A percentile compares a stretch with the other conserved stretches of the same genome.
phyloP scores from a whole-genome alignment of 805 yeast species.

The Yamadazyma scolyti region DNA sequence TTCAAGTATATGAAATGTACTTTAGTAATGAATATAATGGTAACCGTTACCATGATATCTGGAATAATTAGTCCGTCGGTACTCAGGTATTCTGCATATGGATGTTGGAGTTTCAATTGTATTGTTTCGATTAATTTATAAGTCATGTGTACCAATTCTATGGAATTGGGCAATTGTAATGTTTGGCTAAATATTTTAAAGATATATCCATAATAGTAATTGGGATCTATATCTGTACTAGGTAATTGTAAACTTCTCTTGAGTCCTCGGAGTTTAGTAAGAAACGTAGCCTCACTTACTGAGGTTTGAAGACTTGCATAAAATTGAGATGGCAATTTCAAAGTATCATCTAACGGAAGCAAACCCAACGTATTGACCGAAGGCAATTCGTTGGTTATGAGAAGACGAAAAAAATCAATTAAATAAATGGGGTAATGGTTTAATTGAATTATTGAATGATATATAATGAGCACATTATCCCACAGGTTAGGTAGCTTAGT shows the following conservation, averaged over 20 bases:
- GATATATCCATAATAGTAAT: slow-evolving; percentile 33
- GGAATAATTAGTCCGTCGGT: slow-evolving; percentile 27
- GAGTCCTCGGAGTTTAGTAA: slow-evolving; percentile 1
- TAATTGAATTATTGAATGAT: slow-evolving; percentile 47
- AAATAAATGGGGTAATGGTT: slow-evolving; percentile 47
- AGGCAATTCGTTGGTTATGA: slow-evolving; percentile 46
- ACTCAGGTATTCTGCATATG: slow-evolving; percentile 1
- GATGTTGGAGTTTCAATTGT: slow-evolving; percentile 5
- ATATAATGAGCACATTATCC: slow-evolving; percentile 40
- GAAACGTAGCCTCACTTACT: slow-evolving; percentile 4
- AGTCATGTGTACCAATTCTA: slow-evolving; percentile 42
- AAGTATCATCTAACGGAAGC: slow-evolving; percentile 36
- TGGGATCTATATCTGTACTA: slow-evolving; percentile 3
- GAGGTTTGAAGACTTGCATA: not conserved
- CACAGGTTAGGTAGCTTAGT: slow-evolving; percentile 18
- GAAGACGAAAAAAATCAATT: slow-evolving; percentile 43
- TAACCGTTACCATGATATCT: slow-evolving; percentile 32
- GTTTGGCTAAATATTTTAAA: slow-evolving; percentile 40
- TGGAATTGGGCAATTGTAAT: slow-evolving; percentile 44
- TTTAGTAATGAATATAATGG: slow-evolving; percentile 28
- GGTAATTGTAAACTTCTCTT: slow-evolving; percentile 1
- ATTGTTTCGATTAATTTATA: slow-evolving; percentile 14
- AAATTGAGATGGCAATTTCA: slow-evolving; percentile 28
- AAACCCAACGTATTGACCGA: slow-evolving; percentile 36
- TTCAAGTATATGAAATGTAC: slow-evolving; percentile 24